Base-by-base conservation (phyloP, 257 asterid genomes). In the Solanum rostratum region DNA sequence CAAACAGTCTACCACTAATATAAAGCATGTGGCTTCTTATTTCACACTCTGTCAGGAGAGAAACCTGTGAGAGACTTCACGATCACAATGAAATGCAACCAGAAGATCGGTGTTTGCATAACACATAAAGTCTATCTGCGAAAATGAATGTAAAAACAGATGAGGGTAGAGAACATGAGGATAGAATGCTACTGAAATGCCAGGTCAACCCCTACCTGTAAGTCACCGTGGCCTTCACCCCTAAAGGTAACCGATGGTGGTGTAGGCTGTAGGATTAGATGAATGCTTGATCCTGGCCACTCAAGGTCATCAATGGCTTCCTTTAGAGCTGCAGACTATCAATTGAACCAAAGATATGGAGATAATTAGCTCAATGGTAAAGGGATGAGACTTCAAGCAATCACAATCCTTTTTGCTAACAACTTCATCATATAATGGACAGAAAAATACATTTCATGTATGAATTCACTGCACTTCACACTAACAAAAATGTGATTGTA, bases 241-340 rank as follows among this genome's bases (percentile, higher is more conserved):
- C 92, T 92, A 87, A 96, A 95, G 85, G 93, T 91, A 79, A 96
- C 98, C 19, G 92, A 88, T 71, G 98, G 98, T 83, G 99, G 98
- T 79, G 89, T 12, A 59, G 98, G 97, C 84, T 90, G 94, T 86
- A 96, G 87, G 87, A 81, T 91, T 86, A 96, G 90, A 88, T 90
- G 92, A 90, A 96, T 92, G 90, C 94, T 91, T 85, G 98, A 95
- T 39, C 98, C 98, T 0, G 99, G 98, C 99, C 99, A 95, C 85
- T 96, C 99, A 79, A 96, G 98, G 89, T 96, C 99, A 83, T 96
- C 99, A 16, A 96, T 92, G 57, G 96, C 99, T 92, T 95, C 98
- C 92, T 96, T 96, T 87, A 96, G 89, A 84, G 95, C 97, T 89
- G 98, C 95, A 88, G 99, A 95, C 99, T 95, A 83, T 63, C 68